A percentile compares a stretch with the other conserved stretches of the same genome.
These are phyloP conservation scores for Clavispora asparagi DNA, from an alignment of 805 yeast genomes.

Conservation along the genomic window DNA sequence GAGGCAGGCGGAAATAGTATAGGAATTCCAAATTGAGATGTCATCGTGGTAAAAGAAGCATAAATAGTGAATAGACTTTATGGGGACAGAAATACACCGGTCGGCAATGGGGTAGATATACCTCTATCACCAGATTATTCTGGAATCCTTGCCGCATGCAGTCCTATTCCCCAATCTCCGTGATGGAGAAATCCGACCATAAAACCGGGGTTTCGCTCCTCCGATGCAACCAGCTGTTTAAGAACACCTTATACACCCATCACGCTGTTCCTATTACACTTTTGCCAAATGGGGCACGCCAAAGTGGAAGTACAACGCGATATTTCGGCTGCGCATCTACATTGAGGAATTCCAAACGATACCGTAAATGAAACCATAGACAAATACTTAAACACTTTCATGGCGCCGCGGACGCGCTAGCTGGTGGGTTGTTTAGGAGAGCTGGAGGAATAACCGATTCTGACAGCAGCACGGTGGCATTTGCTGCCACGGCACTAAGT, in stretches of 20 bases:
- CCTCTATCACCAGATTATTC: background rate
- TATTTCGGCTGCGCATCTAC: no score
- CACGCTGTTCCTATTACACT: no score
- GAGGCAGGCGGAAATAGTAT: background rate
- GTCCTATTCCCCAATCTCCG: background rate
- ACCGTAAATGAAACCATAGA: slow-evolving; percentile 1
- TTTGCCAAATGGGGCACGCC: no score
- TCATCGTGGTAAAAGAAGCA: background rate
- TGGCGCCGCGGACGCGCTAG: background rate
- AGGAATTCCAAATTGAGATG: background rate
- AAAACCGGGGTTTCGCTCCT: no score
- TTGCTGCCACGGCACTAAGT: slow-evolving; percentile 21
- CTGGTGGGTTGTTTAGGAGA: background rate
- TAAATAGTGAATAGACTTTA: background rate
- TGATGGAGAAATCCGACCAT: no score
- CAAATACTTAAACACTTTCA: background rate
- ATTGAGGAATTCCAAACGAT: background rate
- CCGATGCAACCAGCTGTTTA: no score
- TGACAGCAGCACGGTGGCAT: background rate
- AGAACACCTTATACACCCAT: no score
- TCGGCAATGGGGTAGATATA: background rate
- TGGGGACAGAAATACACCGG: no score
- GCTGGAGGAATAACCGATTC: background rate
- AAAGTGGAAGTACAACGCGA: no score
- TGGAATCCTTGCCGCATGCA: background rate